Evolutionary conservation across 805 yeast genomes (phyloP).

Genomic region (Blastobotrys americana): DNA sequence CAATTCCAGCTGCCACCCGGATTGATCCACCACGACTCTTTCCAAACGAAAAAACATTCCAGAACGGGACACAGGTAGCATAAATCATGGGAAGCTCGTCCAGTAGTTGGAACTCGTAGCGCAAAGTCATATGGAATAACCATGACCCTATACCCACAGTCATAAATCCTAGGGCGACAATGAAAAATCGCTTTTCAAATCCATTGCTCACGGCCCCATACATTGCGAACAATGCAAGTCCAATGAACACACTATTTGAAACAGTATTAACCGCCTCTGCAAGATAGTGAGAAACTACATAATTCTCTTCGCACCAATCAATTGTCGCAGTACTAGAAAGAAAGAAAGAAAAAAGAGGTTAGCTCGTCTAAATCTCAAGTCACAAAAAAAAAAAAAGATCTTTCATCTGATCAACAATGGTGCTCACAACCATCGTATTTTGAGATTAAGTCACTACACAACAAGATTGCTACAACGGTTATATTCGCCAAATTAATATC

Average conservation of each 20-base stretch:
- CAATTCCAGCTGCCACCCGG: slow-evolving; percentile 42
- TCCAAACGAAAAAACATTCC: slow-evolving; percentile 68
- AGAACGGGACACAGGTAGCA: slow-evolving; percentile 91
- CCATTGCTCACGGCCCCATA: slow-evolving; percentile 51
- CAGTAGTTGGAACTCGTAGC: slow-evolving; percentile 80
- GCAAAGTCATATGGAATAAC: slow-evolving; percentile 93
- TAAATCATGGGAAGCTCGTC: slow-evolving; percentile 98
- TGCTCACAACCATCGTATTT: no score
- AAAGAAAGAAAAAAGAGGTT: not conserved
- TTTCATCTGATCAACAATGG: no score
- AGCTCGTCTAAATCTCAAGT: no score
- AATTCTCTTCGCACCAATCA: slow-evolving; percentile 98
- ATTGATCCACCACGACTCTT: slow-evolving; percentile 34
- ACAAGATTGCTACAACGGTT: no score
- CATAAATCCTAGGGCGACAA: slow-evolving; percentile 72
- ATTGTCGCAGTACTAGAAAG: slow-evolving; percentile 68
- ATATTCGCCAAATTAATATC: no score
- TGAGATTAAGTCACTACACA: no score
- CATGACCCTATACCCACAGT: slow-evolving; percentile 91
- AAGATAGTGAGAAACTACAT: slow-evolving; percentile 73
- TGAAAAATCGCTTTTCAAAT: slow-evolving; percentile 62
- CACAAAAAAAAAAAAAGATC: no score
- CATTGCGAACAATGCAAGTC: slow-evolving; percentile 58
- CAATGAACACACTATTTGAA: slow-evolving; percentile 57
- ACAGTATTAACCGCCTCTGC: slow-evolving; percentile 87